Base-by-base conservation (phyloP, 768 basidiomycete genomes). In the Pisolithus microcarpus region DNA sequence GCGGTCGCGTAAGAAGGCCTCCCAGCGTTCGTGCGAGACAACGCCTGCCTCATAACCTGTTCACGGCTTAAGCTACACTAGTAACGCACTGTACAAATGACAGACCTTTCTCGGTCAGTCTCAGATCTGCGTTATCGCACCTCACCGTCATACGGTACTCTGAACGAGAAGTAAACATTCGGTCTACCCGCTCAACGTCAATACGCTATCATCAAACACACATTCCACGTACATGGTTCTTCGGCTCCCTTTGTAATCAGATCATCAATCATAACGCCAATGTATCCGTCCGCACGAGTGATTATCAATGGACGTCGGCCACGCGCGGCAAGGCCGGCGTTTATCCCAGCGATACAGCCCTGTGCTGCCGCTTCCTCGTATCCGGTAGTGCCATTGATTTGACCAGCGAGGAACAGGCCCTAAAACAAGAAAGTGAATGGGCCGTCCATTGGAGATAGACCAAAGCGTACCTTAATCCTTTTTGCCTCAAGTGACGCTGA, bases 361-460 rank as follows among this genome's bases (percentile, higher is more conserved):
- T 94, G 92, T 4, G 88, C 90, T 2, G 89, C 92, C 1, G 92
- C 92, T 69, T 95, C 92, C 63, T 95, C 92, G 62, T 95, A 95
- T 5, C 92, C 92, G 2, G 92, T 95, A 1, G 92, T 95, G 10
- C 87, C 86, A 57, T 93, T 94, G 59, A 94, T 94, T 65, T 94
- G 91, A 4, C 91, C 91, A 1, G 90, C 89, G 19, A 94, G 78
- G 67, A 87, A 94, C 3, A 94, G 75, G 1, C 91, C 91, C 80
- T 87, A 43, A 15, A 13, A 1, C 39, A 49, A 31, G 16, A 34
- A 7, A 4, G 37, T 18, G 26, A 49, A 21, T 16, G 26, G 19
- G 38, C 56, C 7, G 26, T 13, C 3, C 44, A 34, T 34, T 43
- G 18, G 37, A 45, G 21, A 21, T 0, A 30, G 2, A 15, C 5